Conservation (phyloP, 2,329 filamentous ascomycete species). For the Aspergillus unguis region DNA sequence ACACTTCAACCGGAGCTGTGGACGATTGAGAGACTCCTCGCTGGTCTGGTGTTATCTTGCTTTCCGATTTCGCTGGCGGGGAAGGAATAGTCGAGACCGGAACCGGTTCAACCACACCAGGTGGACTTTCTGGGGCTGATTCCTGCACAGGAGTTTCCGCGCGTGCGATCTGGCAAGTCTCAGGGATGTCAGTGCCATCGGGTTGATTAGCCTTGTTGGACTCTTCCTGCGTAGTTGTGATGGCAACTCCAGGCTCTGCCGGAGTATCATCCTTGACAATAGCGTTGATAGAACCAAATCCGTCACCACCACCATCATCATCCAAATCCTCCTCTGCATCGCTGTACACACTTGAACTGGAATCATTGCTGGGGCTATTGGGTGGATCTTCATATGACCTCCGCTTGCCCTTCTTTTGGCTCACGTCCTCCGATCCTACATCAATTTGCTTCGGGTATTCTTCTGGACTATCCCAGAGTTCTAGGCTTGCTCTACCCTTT, state of each 20-base stretch:
- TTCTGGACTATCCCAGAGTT: constrained; percentile 56
- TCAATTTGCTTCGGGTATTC: constrained; percentile 50
- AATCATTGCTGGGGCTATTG: constrained; percentile 31
- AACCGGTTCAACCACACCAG: constrained; percentile 15
- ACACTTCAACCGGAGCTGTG: constrained; percentile 15
- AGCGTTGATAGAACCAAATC: constrained; percentile 51
- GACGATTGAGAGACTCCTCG: constrained; percentile 6
- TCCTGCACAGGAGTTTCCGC: constrained; percentile 21
- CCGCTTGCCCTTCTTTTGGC: constrained; percentile 10
- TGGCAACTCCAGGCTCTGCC: not conserved
- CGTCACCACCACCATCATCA: constrained; percentile 43
- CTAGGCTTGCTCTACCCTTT: constrained; percentile 34
- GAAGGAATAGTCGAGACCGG: constrained; percentile 19
- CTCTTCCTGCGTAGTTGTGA: not conserved
- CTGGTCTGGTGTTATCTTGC: not conserved
- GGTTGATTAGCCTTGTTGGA: not conserved
- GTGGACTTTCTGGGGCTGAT: constrained; percentile 17
- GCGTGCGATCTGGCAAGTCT: constrained; percentile 20
- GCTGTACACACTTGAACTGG: constrained; percentile 48
- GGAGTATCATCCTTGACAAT: constrained; percentile 31
- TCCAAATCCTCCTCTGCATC: constrained; percentile 43
- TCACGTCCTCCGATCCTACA: constrained; percentile 5
- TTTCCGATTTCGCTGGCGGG: constrained; percentile 5
- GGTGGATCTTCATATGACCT: constrained; percentile 8
- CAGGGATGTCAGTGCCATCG: constrained; percentile 8